Base-by-base conservation (phyloP, 192 early-diverging fungal genomes). In the Backusella liffmaniae region DNA sequence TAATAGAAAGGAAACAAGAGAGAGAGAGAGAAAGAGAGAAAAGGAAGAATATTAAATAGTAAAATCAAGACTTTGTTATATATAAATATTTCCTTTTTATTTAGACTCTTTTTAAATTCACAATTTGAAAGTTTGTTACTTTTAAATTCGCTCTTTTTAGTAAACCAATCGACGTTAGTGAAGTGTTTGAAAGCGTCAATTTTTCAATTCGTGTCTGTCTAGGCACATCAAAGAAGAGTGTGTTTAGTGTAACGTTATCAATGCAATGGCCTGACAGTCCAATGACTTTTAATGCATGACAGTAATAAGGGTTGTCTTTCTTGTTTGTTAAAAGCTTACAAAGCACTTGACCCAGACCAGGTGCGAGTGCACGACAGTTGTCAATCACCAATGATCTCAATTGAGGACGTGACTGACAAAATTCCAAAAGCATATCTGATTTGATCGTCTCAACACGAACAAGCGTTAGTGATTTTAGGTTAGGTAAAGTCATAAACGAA, bases 81-180 rank as follows among this genome's bases (percentile, higher is more conserved):
- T 12, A 29, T 62, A 49, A n/a, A n/a, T 62, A 62, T 62, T 26
- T 62, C 53, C 53, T 62, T 62, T 62, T 62, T 62, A 62, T 62
- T 62, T 62, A 62, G 56, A 62, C 56, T 29, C 26, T 26, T 62
- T 62, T 62, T 29, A 62, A 62, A 62, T 62, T 62, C 23, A 29
- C 23, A 7, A 29, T 62, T 62, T 62, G 26, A 62, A 62, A 62
- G 56, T 62, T 26, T 26, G 26, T 62, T 3, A 62, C 56, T 12
- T 62, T 62, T 62, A 62, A 29, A 62, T 62, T 62, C 3, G 56
- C 56, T 13, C 26, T 62, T 62, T 62, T 62, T 62, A 29, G 26
- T 62, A 13, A 12, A 29, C 29, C 10, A 3, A 62, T 62, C 9
- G 56, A 26, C 26, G 10, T 4, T 12, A 29, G 7, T 3, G 12